Base-by-base conservation (phyloP, 345 rosid genomes). In the Populus nigra region DNA sequence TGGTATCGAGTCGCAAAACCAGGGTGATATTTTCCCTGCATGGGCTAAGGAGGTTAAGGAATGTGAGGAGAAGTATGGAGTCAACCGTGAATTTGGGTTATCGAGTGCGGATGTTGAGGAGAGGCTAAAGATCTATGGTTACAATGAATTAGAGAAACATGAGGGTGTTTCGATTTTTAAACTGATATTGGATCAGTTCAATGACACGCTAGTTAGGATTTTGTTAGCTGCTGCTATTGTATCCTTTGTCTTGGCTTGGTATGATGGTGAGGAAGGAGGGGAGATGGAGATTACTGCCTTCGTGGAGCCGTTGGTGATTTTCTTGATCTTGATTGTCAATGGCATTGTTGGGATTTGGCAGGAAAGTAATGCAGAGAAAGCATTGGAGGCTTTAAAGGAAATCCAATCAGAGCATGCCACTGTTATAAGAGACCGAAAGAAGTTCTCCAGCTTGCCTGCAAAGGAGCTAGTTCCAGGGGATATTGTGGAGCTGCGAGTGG, bases 381-480 rank as follows among this genome's bases (percentile, higher is more conserved):
- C 98, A 1, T 76, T 93, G 79, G 98, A 94, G 77, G 98, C 98
- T 57, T 82, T 93, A 86, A 94, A 91, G 77, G 99, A 95, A 84
- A 93, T 95, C 31, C 99, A 95, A 67, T 92, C 97, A 0, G 88
- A 90, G 86, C 94, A 90, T 2, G 98, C 98, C 0, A 69, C 87
- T 23, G 96, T 93, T 12, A 73, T 82, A 73, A 91, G 99, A 31
- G 94, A 89, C 79, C 96, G 94, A 63, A 78, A 72, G 77, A 83
- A 74, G 82, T 25, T 89, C 0, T 49, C 87, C 0, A 77, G 81
- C 71, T 76, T 93, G 74, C 90, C 93, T 4, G 97, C 97, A 0
- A 95, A 81, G 81, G 98, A 93, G 65, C 97, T 94, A 77, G 94
- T 94, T 79, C 98, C 94, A 0, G 97, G 98, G 47, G 98, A 94